phyloP scores from a whole-genome alignment of 1,139 yeast genomes.

The Yamadazyma kanchanaburiensis region DNA sequence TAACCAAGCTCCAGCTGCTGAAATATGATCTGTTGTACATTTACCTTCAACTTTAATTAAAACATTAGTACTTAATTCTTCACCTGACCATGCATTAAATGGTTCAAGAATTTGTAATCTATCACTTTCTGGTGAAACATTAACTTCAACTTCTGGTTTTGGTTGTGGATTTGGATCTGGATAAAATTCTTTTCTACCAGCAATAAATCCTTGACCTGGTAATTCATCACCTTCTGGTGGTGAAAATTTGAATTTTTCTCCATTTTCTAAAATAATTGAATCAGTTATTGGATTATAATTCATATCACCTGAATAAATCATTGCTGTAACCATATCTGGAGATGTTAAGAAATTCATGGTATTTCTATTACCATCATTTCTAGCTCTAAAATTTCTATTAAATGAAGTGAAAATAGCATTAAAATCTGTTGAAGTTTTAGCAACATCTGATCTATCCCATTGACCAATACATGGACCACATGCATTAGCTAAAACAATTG shows the following conservation, averaged over 20 bases:
- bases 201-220: constrained; percentile 75
- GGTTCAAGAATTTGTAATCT: constrained; percentile 83
- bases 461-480: constrained; percentile 99
- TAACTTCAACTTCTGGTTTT: constrained; percentile 62
- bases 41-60: constrained; percentile 92
- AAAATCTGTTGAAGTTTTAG: constrained; percentile 59
- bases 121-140: constrained; percentile 72
- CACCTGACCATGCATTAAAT: constrained; percentile 78
- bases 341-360: constrained; percentile 96
- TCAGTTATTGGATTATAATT: constrained; percentile 86
- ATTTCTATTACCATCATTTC: constrained; percentile 96
- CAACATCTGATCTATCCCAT: constrained; percentile 81
- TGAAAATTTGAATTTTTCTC: constrained; percentile 66
- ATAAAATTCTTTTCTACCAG: constrained; percentile 79
- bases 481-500: constrained; percentile 90
- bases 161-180: constrained; percentile 81
- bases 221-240: constrained; percentile 84
- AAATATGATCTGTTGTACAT: constrained; percentile 97
- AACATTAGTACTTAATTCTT: constrained; percentile 74
- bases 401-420: constrained; percentile 93
- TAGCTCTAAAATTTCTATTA: constrained; percentile 94
- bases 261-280: constrained; percentile 60
- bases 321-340: constrained; percentile 95
- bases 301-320: constrained; percentile 90
- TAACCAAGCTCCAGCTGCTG: constrained; percentile 99